Base-by-base conservation (phyloP, 768 basidiomycete species). In the Sarcodon sp. region DNA sequence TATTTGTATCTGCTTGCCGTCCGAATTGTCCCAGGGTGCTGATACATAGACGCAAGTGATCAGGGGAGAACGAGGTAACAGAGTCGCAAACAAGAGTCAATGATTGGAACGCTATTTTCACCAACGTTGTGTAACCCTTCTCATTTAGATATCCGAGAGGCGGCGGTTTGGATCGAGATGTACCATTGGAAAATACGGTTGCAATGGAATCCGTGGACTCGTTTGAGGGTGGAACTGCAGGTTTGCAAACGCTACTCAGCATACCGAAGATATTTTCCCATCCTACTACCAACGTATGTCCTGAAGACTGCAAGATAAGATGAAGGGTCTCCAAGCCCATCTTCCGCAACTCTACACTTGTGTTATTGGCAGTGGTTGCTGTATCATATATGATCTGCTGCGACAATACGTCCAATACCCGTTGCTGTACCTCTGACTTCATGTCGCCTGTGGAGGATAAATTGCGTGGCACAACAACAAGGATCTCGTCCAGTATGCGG, bases 231-330 rank as follows among this genome's bases (percentile, higher is more conserved):
- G n/a, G 66, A 1, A 67, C 51, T 0, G 68, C 62, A 1, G 83
- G 72, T 44, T 75, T 76, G 62, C 92, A 97, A 8, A 96, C 88
- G 50, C 87, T 90, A 37, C 80, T 79, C 6, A 99, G 70, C 76
- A 97, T 92, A 53, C 83, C 77, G 61, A 98, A 97, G 54, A 97
- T 90, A 0, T 73, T 84, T 54, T 86, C 83, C 94, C 94, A 99
- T 0, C 96, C 94, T 11, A 86, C 78, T 7, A 92, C 76, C 1
- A 99, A 71, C 0, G 90, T 91, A 62, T 97, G 91, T 0, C 89
- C 94, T 0, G 89, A 87, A 1, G 82, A 79, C 59, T 97, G 88
- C 8, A 99, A 68, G 47, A 99, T 92, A 54, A 87, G 78, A 53
- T 92, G 87, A 8, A 99, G 64, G 0, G 87, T 88, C 56, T 94